Evolutionary conservation across 129 eudicot species (phyloP), one percentile per base, ranked within the genome.

Genomic region (Flaveria sonorensis): DNA sequence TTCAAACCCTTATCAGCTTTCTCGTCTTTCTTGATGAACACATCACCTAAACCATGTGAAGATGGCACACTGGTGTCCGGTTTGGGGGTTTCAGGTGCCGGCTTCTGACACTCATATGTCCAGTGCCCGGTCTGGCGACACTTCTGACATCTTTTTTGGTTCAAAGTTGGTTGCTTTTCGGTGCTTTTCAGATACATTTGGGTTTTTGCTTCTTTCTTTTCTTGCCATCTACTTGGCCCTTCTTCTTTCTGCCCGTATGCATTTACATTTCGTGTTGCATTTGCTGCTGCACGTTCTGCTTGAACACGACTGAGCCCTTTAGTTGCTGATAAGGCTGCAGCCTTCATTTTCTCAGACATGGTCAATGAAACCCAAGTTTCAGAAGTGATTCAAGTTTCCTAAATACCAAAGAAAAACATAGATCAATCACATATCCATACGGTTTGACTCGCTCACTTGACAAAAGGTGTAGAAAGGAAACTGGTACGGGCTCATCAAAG

Each of bases 151-250:
- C 85, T 87, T 71, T 96, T 89, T 79, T 91, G 97, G 73, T 96
- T 96, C 79, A 94, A 32, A 28, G 90, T 83, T 39, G 93, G 97
- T 83, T 88, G 96, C 72, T 94, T 94, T 82, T 94, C 98, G 9
- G 98, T 91, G 55, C 98, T 91, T 87, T 87, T 86, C 45, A 94
- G 50, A 75, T 94, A 94, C 98, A 94, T 94, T 82, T 94, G 97
- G 65, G 96, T 83, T 83, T 94, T 94, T 43, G 90, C 92, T 81
- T 91, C 97, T 85, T 94, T 91, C 81, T 96, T 91, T 77, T 94
- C 98, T 81, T 94, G 98, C 98, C 98, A 94, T 86, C 98, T 87
- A 60, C 98, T 94, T 0, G 98, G 98, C 70, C 98, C 98, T 83
- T 94, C 98, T 83, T 94, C 98, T 85, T 94, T 94, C 81, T 94